Evolutionary conservation across 192 early-diverging fungal species (phyloP), one percentile per base, ranked within the genome.

Genomic region (Backusella liffmaniae): DNA sequence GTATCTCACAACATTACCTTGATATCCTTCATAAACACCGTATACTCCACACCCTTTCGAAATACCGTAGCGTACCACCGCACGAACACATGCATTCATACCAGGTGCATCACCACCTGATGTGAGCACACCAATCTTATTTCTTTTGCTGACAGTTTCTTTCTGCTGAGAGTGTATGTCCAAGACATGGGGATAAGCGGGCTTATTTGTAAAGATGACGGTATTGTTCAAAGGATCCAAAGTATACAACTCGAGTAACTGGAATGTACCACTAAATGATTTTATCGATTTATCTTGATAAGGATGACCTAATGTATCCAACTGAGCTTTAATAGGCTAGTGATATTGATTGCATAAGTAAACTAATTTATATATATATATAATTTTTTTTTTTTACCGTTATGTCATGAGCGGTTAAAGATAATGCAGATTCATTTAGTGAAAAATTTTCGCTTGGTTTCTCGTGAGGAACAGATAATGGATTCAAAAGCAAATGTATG

Each of bases 11-110:
- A 44, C 42, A 72, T 78, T 32, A 85, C 87, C 95, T 85, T 99
- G 95, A 81, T 97, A 99, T 10, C 97, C 97, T 79, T 99, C 97
- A 79, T 95, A 95, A 72, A 99, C 93, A n/a, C 93, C 92, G 83
- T 88, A 99, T 4, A 95, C 92, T 15, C 92, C 86, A 82, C 94
- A 96, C n/a, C 90, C 93, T 12, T 89, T 87, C 16, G 91, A 87
- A 75, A 96, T 91, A 1, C 94, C 92, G 78, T 94, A 91, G 12
- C 96, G 91, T n/a, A 96, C 96, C 34, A 98, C 93, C 6, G 93
- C 89, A 30, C 97, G 89, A 39, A 99, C 97, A 44, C 92, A 92
- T 26, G 97, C 93, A 79, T 99, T 99, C 97, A 99, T 99, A 26
- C 97, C 97, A 32, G 92, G 93, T 8, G 94, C 70, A 91, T 98